phyloP scores from a whole-genome alignment of 441 rosid species.

The Gossypium davidsonii region DNA sequence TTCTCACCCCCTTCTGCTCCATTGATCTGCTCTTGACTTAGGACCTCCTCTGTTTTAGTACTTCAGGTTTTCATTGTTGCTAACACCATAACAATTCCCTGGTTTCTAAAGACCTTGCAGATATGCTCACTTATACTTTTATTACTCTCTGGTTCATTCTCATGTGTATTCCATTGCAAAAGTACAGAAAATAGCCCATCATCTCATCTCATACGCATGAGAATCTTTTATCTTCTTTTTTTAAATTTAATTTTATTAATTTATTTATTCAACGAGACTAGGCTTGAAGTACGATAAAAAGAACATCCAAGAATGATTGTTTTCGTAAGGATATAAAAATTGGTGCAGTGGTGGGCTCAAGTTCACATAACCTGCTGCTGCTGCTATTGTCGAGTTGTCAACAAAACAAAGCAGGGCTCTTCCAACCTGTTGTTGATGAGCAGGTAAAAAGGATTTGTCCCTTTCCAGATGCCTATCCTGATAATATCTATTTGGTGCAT shows the following conservation, averaged over 20 bases:
- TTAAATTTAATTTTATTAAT: too few species aligned
- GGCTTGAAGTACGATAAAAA: neutral
- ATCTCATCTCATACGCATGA: neutral
- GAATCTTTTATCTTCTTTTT: neutral
- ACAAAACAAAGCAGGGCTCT: neutral
- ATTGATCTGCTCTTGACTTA: constrained; percentile 7
- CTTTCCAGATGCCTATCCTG: neutral
- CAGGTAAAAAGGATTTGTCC: neutral
- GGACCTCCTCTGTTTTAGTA: neutral
- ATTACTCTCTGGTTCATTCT: neutral
- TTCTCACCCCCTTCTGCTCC: too few species aligned
- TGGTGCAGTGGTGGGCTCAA: neutral
- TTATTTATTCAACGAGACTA: too few species aligned
- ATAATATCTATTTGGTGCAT: too few species aligned
- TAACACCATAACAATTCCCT: neutral
- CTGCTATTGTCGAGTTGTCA: neutral
- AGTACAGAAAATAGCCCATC: neutral
- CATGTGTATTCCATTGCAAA: neutral
- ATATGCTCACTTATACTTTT: neutral
- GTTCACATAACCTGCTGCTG: neutral
- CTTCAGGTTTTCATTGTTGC: neutral
- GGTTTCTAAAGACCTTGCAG: neutral
- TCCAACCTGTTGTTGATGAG: neutral
- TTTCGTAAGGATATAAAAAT: neutral
- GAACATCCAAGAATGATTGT: neutral